These are phyloP conservation scores for Phyllosticta citribraziliensis DNA, from an alignment of 2,329 filamentous ascomycete genomes.

Conservation along the genomic window DNA sequence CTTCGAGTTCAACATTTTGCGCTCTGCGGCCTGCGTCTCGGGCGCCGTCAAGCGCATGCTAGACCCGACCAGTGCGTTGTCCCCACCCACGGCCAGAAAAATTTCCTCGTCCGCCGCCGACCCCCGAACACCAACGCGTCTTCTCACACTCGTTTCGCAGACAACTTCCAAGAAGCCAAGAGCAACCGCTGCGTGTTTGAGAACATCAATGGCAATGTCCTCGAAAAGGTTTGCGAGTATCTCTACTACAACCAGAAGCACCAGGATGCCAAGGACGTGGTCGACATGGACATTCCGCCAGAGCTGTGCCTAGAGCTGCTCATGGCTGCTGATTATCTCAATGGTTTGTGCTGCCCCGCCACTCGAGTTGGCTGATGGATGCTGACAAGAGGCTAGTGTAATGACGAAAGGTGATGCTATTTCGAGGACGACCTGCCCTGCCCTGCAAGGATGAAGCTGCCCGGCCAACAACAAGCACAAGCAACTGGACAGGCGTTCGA, in stretches of 20 bases:
- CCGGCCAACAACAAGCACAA: too few relatives aligned
- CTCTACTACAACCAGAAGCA: constrained; percentile 74
- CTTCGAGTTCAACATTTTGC: constrained; percentile 66
- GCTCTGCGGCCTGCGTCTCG: constrained; percentile 60
- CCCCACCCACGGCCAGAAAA: neutral
- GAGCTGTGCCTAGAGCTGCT: constrained; percentile 70
- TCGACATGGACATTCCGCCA: constrained; percentile 71
- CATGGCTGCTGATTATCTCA: constrained; percentile 67
- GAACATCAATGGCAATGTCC: constrained; percentile 63
- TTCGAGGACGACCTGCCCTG: neutral
- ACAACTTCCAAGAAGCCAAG: constrained; percentile 55
- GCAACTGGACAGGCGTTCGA: neutral
- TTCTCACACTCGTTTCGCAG: constrained; percentile 23
- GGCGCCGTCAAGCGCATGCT: constrained; percentile 67
- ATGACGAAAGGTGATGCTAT: neutral
- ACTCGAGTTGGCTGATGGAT: neutral
- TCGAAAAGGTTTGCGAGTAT: constrained; percentile 76
- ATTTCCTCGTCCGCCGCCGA: neutral
- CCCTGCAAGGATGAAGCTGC: neutral
- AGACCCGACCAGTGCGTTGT: constrained; percentile 51
- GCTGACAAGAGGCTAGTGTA: neutral
- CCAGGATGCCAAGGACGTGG: constrained; percentile 59
- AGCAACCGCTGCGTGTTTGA: constrained; percentile 57
- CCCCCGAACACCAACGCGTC: neutral
- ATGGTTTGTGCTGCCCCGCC: constrained; percentile 29